Percentiles rank a stretch among this genome's conserved stretches.
phyloP scores from a whole-genome alignment of 345 rosid species.

The Dimocarpus longan region DNA sequence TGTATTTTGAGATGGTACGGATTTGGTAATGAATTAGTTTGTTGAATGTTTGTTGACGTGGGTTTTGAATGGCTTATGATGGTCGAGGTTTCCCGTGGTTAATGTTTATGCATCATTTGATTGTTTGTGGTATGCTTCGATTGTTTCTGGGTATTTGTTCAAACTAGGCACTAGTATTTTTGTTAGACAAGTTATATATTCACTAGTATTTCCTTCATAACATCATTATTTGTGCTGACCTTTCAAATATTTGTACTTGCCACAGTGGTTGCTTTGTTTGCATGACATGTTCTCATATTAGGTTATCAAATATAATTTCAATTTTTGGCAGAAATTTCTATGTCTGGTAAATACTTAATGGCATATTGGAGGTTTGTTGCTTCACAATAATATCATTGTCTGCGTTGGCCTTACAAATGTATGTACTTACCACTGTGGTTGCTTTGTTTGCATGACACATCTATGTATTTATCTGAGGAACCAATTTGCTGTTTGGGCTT shows the following conservation, averaged over 20 bases:
- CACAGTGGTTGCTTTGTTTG: neutral
- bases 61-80: too few relatives aligned
- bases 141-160: too few relatives aligned
- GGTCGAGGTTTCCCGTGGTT: too few relatives aligned
- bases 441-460: neutral
- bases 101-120: too few relatives aligned
- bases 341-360: neutral
- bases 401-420: neutral
- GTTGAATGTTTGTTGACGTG: too few relatives aligned
- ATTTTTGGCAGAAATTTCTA: neutral
- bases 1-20: too few relatives aligned
- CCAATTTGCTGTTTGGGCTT: constrained; percentile 34
- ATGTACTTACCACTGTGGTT: neutral
- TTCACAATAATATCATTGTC: neutral
- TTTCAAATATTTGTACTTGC: neutral
- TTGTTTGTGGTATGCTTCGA: too few relatives aligned
- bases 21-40: too few relatives aligned
- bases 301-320: neutral
- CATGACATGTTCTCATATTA: neutral
- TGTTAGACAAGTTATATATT: too few relatives aligned
- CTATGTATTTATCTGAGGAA: constrained; percentile 37
- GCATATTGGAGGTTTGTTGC: neutral
- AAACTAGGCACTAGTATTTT: too few relatives aligned
- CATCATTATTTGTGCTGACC: neutral
- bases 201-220: neutral